phyloP scores from a whole-genome alignment of 208 protist species.

The Plasmodiophora brassicae region DNA sequence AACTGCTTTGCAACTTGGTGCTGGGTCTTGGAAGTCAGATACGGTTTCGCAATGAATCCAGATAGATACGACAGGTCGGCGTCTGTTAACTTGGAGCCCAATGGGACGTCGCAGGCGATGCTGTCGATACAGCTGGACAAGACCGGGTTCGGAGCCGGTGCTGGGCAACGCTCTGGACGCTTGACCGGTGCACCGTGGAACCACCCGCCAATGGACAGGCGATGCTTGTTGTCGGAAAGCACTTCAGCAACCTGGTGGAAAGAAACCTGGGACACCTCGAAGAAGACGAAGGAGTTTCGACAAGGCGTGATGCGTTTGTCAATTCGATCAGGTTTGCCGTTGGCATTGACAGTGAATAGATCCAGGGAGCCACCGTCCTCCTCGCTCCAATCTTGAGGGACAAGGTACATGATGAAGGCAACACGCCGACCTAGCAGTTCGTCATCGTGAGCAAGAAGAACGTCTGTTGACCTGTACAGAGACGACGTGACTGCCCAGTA shows the following conservation, averaged over 20 bases:
- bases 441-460: slow-evolving; percentile 32
- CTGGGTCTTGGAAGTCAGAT: not conserved
- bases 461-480: not conserved
- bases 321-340: not conserved
- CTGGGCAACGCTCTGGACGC: not conserved
- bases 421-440: not conserved
- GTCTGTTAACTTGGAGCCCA: not conserved
- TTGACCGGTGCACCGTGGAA: not conserved
- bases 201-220: slow-evolving; percentile 20
- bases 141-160: not conserved
- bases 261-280: slow-evolving; percentile 23
- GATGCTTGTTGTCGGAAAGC: slow-evolving; percentile 29
- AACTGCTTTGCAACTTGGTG: not conserved
- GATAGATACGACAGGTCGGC: not conserved
- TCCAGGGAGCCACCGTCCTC: slow-evolving; percentile 21
- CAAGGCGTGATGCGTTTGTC: not conserved
- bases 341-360: not conserved
- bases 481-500: not conserved
- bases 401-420: slow-evolving; percentile 33
- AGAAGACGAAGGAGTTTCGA: slow-evolving; percentile 29
- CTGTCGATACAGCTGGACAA: not conserved
- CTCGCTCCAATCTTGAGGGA: not conserved
- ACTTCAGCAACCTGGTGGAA: slow-evolving; percentile 38
- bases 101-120: not conserved
- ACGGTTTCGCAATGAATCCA: not conserved